Evolutionary conservation across 352 stramenopile species (phyloP), one percentile per base, ranked within the genome.

Genomic region (Albugo laibachii): DNA sequence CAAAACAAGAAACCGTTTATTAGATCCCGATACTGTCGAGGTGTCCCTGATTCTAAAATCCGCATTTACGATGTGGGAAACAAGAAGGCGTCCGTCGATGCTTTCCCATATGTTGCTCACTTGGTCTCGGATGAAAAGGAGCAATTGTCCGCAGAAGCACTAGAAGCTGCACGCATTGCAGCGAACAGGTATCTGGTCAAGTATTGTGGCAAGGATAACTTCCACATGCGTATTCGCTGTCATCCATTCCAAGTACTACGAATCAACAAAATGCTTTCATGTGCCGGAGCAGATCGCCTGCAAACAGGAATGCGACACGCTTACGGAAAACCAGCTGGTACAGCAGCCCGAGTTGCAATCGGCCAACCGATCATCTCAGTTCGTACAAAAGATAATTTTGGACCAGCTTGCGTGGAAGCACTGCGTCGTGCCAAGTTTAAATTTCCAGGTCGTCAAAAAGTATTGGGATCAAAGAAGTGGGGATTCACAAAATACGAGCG

Each of bases 1-100:
- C 92, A 98, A 76, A 99, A 99, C 92, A 99, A 99, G 93, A 99
- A 99, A 81, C 95, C 95, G 45, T 99, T 98, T 83, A 98, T 99
- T 78, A 99, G 99, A 86, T 98, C 91, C 48, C 89, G 95, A 56
- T 99, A 97, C 80, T 99, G 94, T 68, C 93, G 96, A 77, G 96
- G 96, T 92, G 96, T 99, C 49, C 96, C 95, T 40, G 82, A 88
- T 64, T 63, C 76, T 39, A 88, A 88, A 80, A 99, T 99, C 70
- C 82, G 92, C 53, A 99, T 99, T 72, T 99, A 97, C 75, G 96
- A 99, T 70, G 88, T 97, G 36, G 96, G 96, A 58, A 95, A 95
- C 80, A 98, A 98, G 75, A 97, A 95, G 66, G 93, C 94, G 37
- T 84, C 80, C 34, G 95, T 99, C 21, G 94, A 98, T 67, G 58